A percentile compares a stretch with the other conserved stretches of the same genome.
Evolutionary conservation across 1,139 yeast species (phyloP).

Genomic region (Candida buenavistaensis): DNA sequence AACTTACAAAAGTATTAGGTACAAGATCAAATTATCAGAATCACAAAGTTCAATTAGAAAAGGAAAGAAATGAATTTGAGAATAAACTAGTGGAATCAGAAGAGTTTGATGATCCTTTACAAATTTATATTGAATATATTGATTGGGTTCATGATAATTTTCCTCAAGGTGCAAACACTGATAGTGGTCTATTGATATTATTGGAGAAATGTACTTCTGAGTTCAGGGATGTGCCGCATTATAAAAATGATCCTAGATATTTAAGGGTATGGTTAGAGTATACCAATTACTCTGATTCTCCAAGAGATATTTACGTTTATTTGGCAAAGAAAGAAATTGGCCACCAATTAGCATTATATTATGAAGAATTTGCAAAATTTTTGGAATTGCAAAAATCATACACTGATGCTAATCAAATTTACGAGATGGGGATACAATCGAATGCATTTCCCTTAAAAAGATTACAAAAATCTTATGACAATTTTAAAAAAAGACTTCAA

Average conservation of each 20-base stretch:
- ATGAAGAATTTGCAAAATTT: constrained; percentile 76
- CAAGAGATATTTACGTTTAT: constrained; percentile 71
- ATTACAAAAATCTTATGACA: constrained; percentile 48
- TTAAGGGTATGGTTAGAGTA: constrained; percentile 80
- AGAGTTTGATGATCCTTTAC: constrained; percentile 80
- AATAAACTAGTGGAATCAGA: constrained; percentile 43
- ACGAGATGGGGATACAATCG: constrained; percentile 57
- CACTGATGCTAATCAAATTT: constrained; percentile 64
- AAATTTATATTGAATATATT: constrained; percentile 68
- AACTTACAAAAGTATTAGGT: constrained; percentile 50
- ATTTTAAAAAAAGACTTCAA: constrained; percentile 32
- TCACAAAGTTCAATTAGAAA: constrained; percentile 23
- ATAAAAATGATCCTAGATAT: constrained; percentile 81
- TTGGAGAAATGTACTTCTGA: constrained; percentile 73
- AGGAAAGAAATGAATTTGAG: constrained; percentile 48
- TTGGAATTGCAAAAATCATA: constrained; percentile 54
- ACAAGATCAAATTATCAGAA: constrained; percentile 16
- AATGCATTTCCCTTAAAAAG: constrained; percentile 67
- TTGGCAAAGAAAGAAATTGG: constrained; percentile 79
- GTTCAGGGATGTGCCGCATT: constrained; percentile 64
- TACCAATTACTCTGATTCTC: constrained; percentile 66
- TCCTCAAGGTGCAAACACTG: constrained; percentile 67
- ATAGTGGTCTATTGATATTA: constrained; percentile 65
- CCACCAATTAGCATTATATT: constrained; percentile 60
- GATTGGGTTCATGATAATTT: constrained; percentile 67